These are phyloP conservation scores for Fagus sylvatica DNA, from an alignment of 306 rosid genomes.

Conservation along the genomic window DNA sequence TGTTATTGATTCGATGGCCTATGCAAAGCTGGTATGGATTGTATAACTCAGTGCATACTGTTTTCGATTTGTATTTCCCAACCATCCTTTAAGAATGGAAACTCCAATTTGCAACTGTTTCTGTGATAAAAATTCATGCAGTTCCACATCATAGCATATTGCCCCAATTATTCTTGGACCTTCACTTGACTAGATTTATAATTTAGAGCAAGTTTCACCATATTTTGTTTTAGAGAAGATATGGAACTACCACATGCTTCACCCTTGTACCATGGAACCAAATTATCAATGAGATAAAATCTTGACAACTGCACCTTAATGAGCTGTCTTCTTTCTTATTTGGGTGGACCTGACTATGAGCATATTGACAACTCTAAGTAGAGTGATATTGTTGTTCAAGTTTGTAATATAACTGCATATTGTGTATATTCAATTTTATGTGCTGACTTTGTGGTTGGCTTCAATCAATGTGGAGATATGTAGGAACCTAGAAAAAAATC, in stretches of 20 bases:
- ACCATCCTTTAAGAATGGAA: background rate
- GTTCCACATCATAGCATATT: background rate
- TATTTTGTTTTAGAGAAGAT: background rate
- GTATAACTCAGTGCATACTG: background rate
- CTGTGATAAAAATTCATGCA: background rate
- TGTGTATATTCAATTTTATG: background rate
- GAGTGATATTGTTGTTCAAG: background rate
- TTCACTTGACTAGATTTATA: background rate
- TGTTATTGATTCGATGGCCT: slow-evolving; percentile 47
- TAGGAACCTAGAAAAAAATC: background rate
- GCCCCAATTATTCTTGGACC: background rate
- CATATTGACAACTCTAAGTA: background rate
- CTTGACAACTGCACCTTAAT: background rate
- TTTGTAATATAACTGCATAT: background rate
- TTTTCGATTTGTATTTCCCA: background rate
- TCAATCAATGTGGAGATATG: background rate
- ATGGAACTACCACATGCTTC: background rate
- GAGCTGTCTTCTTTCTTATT: background rate
- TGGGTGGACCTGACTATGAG: background rate
- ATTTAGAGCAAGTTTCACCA: background rate
- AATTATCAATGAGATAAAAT: background rate
- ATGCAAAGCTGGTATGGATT: slow-evolving; percentile 40
- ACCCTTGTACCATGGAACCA: background rate
- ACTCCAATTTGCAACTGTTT: background rate
- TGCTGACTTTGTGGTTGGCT: background rate